Evolutionary conservation across 345 rosid genomes (phyloP), one percentile per base, ranked within the genome.

Genomic region (Heritiera fomes): DNA sequence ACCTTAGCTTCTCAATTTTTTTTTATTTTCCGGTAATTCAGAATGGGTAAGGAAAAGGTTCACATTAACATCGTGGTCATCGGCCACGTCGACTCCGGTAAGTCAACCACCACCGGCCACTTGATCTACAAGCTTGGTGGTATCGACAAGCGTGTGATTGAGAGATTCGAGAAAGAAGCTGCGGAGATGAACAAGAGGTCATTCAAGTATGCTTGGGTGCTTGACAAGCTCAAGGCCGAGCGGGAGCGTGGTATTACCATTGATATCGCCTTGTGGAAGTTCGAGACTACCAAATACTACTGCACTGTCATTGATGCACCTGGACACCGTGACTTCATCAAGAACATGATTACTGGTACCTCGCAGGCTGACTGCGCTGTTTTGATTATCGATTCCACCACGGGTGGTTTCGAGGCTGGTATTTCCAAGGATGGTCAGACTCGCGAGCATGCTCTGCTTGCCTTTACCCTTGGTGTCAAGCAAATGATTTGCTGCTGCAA

Each of bases 121-220:
- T 87, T 91, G 87, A 91, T 89, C 85, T 91, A 91, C 90, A 91
- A 91, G 93, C 87, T 91, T 2, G 95, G 95, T 55, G 95, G 95
- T 46, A 91, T 91, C 72, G 95, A 91, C 93, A 91, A 91, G 90
- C 95, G 95, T 88, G 95, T 91, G 13, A 91, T 91, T 8, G 95
- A 91, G 83, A 89, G 93, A 83, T 91, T 91, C 9, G 95, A 91
- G 92, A 91, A 91, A 88, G 97, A 92, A 72, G 97, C 97, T 79
- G 94, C 97, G 75, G 97, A 92, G 90, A 92, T 92, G 97, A 92
- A 92, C 90, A 92, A 92, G 82, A 86, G 97, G 82, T 92, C 97
- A 0, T 92, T 92, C 90, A 92, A 92, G 87, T 92, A 92, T 40
- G 97, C 97, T 0, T 92, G 94, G 97, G 97, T 92, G 6, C 82